Evolutionary conservation across 106 monocot species (phyloP), one percentile per base, ranked within the genome.

Genomic region (Agapanthus africanus): DNA sequence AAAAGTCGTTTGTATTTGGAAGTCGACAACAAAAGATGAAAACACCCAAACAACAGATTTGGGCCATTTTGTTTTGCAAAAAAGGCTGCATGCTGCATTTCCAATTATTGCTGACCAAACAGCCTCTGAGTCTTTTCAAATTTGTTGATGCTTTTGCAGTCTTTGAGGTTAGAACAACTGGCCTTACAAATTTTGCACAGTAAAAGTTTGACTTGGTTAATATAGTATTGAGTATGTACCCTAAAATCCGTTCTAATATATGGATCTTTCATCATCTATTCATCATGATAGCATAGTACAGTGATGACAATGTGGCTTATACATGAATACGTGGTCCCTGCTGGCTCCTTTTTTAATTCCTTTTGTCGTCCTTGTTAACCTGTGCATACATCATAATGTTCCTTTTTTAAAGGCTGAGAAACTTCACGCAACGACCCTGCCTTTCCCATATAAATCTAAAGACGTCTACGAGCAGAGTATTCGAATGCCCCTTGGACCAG

Each of bases 401-500:
- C 10, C 52, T 76, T 65, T 54, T 42, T 77, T 83, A 63, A 78
- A 97, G 97, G 79, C 80, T 63, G 91, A 87, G 56, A 97, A 92
- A 68, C 84, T 92, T 38, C 80, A 82, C 31, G 73, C 81, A 23
- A 89, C 56, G 61, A 39, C 18, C 31, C 74, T 97, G 59, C 97
- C 97, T 8, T 89, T 79, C 33, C 97, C 97, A 46, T 92, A 79
- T 59, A 92, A 71, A 49, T 89, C 86, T 3, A 92, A 89, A 51
- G 97, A 97, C 42, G 82, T 82, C 31, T 97, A 82, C 54, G 97
- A 97, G 72, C 81, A 77, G 81, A 92, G 82, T 46, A 84, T 92
- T n/a, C 74, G 92, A 9, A 92, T 97, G 97, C 97, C 97, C 27
- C 88, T 97, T 39, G 97, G 92, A 41, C 91, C 91, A 3, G 97